Evolutionary conservation across 1,284 basidiomycete genomes (phyloP), one percentile per base, ranked within the genome.

Genomic region (Microbotryum violaceum): DNA sequence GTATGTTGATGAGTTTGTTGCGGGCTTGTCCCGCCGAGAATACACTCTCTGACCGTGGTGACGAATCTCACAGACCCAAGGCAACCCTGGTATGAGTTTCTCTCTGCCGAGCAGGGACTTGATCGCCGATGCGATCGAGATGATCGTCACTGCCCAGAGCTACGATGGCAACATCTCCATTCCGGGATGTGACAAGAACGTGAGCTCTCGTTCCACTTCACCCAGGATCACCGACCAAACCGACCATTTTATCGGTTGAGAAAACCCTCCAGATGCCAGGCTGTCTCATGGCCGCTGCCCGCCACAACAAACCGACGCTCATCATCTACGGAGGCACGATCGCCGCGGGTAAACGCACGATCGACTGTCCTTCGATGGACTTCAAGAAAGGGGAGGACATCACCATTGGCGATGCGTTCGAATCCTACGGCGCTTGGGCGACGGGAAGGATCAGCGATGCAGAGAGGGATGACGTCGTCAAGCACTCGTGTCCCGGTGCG

Each of bases 61-160:
- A 16, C 14, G 37, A 42, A 14, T 42, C 37, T 42, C 12, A 18
- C 16, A 42, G 10, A 52, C 60, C n/a, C 45, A 59, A 10, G 58
- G 49, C 51, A 70, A 65, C 25, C 12, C n/a, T 14, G 61, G 61
- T 9, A 68, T 96, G 93, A 84, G 85, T 45, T 96, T 90, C 76
- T 89, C 87, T 53, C 79, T 92, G 23, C 90, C 90, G 14, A 88
- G 83, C 77, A 85, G 90, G 58, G 90, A 93, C 73, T 74, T 92
- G 57, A 92, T 93, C 68, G 89, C 89, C 23, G 90, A 91, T 73
- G 89, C 88, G 21, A 86, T 91, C 62, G 89, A 91, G 78, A 83
- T 87, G 49, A 54, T 58, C 44, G 49, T 63, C 23, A 29, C 23
- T 10, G 61, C 57, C 21, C 57, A 58, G 33, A 23, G 25, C 16